These are phyloP conservation scores for Arabidopsis thaliana DNA, from an alignment of 345 rosid species.

Conservation along the genomic window TAIR10.1 NC_003070.9:5600501-5601000, in stretches of 20 bases:
- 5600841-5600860: slow-evolving; percentile 53
- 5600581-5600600: slow-evolving; percentile 47
- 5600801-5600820: slow-evolving; percentile 63
- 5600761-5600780: slow-evolving; percentile 75
- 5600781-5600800: slow-evolving; percentile 52
- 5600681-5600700: slow-evolving; percentile 57
- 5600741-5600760: slow-evolving; percentile 77
- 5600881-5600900: slow-evolving; percentile 45
- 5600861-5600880: slow-evolving; percentile 78
- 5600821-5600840: slow-evolving; percentile 58
- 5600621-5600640: slow-evolving; percentile 36
- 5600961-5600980: neutral
- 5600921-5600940: neutral
- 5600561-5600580: slow-evolving; percentile 78
- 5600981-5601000: neutral
- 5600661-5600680: slow-evolving; percentile 50
- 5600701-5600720: slow-evolving; percentile 51
- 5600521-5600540: slow-evolving; percentile 73
- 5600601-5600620: slow-evolving; percentile 28
- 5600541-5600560: slow-evolving; percentile 61
- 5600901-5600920: slow-evolving; percentile 13
- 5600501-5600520: slow-evolving; percentile 74
- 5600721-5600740: slow-evolving; percentile 57
- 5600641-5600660: slow-evolving; percentile 49
- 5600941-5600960: neutral